These are phyloP conservation scores for Oxalis stricta DNA, from an alignment of 441 rosid genomes.

Conservation along the genomic window DNA sequence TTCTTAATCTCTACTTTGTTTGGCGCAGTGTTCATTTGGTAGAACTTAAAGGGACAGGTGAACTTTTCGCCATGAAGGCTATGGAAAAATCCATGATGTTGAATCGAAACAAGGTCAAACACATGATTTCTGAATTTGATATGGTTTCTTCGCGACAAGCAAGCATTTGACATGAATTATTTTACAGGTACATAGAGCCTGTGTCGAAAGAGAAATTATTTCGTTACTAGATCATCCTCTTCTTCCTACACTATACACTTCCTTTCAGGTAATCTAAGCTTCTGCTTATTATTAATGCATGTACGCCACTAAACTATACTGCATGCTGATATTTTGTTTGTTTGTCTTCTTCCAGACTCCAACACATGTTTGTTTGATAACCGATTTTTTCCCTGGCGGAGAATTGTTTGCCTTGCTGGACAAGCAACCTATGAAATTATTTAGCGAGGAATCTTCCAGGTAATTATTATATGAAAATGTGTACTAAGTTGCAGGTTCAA, in stretches of 20 bases:
- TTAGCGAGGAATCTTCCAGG: constrained; percentile 90
- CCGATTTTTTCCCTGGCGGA: constrained; percentile 96
- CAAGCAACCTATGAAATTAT: constrained; percentile 81
- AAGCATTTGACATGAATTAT: background rate
- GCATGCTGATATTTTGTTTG: too few relatives aligned
- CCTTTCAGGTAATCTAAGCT: constrained; percentile 55
- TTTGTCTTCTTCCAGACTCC: constrained; percentile 63
- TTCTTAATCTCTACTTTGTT: background rate
- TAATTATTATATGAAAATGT: too few relatives aligned
- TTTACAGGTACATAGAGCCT: constrained; percentile 79
- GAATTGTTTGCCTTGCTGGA: constrained; percentile 89
- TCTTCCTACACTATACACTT: constrained; percentile 78
- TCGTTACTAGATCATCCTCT: constrained; percentile 88
- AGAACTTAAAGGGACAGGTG: constrained; percentile 63
- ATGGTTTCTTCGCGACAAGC: background rate
- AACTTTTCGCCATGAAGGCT: constrained; percentile 90
- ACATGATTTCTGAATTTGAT: background rate
- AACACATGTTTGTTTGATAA: constrained; percentile 89
- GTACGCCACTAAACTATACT: background rate
- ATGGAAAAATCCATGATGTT: constrained; percentile 90
- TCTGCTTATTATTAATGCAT: too few relatives aligned
- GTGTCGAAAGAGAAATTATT: constrained; percentile 83
- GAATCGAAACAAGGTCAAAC: constrained; percentile 73
- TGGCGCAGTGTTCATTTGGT: constrained; percentile 78
- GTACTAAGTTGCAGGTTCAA: too few relatives aligned